Percentiles rank a stretch among this genome's conserved stretches.
phyloP scores from a whole-genome alignment of 495 filamentous ascomycete genomes.

The Hapsidospora chrysogenum region DNA sequence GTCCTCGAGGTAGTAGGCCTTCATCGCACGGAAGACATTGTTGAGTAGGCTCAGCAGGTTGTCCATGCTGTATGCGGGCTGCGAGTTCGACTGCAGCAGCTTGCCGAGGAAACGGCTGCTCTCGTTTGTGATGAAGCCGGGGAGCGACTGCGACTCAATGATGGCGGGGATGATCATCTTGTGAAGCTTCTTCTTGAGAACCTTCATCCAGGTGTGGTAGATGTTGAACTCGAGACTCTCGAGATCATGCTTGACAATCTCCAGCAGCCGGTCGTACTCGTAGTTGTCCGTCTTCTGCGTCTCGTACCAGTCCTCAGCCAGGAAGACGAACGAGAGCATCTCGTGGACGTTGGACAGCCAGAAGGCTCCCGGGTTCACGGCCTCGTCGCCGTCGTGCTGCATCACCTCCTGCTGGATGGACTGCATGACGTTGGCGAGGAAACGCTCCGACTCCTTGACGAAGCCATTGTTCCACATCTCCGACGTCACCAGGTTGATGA shows the following conservation, averaged over 20 bases:
- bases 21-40: conserved; percentile 96
- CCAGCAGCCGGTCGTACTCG: conserved; percentile 92
- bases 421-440: conserved; percentile 98
- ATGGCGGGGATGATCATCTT: conserved; percentile 99
- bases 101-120: conserved; percentile 96
- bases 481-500: conserved; percentile 97
- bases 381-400: conserved; percentile 95
- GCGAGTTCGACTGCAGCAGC: conserved; percentile 70
- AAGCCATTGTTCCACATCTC: conserved; percentile 99
- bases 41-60: conserved; percentile 92
- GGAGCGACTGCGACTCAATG: conserved; percentile 95
- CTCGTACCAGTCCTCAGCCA: conserved; percentile 99
- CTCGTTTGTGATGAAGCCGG: conserved; percentile 96
- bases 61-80: conserved; percentile 96
- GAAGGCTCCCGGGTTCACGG: conserved; percentile 93
- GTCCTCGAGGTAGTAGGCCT: conserved; percentile 92
- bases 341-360: conserved; percentile 99
- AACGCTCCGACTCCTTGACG: conserved; percentile 97
- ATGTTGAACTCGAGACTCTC: conserved; percentile 99
- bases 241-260: conserved; percentile 97
- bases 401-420: conserved; percentile 98
- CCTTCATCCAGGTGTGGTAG: conserved; percentile 99
- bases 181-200: conserved; percentile 92
- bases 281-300: conserved; percentile 98
- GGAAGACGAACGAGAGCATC: conserved; percentile 98